These are phyloP conservation scores for Tardiomyces digboiensis DNA, from an alignment of 1,139 yeast species.

Conservation along the genomic window DNA sequence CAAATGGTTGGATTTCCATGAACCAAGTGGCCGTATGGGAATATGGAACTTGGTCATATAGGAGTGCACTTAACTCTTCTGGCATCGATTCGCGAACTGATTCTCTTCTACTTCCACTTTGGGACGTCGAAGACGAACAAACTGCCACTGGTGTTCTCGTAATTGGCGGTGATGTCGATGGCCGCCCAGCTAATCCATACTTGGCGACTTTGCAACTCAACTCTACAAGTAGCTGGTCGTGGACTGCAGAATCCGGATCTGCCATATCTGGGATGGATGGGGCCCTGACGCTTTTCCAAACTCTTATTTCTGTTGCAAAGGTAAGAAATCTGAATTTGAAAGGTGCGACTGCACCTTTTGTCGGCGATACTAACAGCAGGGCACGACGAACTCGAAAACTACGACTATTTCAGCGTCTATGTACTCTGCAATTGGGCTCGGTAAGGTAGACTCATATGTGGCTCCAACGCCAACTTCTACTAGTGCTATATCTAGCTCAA, in stretches of 20 bases:
- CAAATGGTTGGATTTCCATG: slow-evolving; percentile 50
- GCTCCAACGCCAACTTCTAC: not conserved
- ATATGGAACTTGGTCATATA: slow-evolving; percentile 49
- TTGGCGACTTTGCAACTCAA: slow-evolving; percentile 31
- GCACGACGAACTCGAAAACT: slow-evolving; percentile 1
- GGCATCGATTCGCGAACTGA: slow-evolving; percentile 38
- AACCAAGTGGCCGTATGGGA: slow-evolving; percentile 54
- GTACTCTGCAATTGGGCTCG: too few species aligned
- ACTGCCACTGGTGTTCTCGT: slow-evolving; percentile 19
- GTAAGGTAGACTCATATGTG: not conserved
- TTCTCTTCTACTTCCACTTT: slow-evolving; percentile 38
- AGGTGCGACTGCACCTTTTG: too few species aligned
- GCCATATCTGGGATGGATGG: slow-evolving; percentile 21
- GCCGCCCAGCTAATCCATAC: slow-evolving; percentile 32
- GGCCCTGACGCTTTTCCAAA: slow-evolving; percentile 31
- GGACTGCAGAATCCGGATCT: slow-evolving; percentile 24
- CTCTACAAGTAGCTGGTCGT: slow-evolving; percentile 35
- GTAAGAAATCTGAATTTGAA: too few species aligned
- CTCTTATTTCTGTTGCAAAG: slow-evolving; percentile 20
- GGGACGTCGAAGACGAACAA: slow-evolving; percentile 18
- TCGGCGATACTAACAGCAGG: too few species aligned
- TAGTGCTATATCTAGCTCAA: not conserved
- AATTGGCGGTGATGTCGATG: slow-evolving; percentile 33
- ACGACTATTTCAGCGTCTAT: not conserved
- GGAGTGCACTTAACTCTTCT: slow-evolving; percentile 22